Evolutionary conservation across 805 yeast genomes (phyloP).

Genomic region (Starmerella kuoi): DNA sequence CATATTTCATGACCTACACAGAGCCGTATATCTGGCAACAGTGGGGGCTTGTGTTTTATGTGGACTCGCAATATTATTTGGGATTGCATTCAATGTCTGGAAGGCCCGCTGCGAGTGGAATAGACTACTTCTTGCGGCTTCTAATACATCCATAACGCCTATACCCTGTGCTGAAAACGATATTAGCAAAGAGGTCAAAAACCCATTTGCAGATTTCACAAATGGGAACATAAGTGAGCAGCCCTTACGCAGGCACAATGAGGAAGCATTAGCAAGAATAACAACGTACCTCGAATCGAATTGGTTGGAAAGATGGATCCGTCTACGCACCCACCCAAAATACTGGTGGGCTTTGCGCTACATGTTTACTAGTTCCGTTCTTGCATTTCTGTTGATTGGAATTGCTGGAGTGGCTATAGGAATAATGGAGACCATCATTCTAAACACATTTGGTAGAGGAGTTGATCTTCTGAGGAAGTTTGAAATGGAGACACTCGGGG

Average conservation of each 20-base stretch:
- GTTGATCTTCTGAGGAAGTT: slow-evolving; percentile 9
- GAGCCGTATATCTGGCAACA: not conserved
- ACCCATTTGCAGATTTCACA: not conserved
- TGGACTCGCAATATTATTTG: slow-evolving; percentile 6
- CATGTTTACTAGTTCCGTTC: slow-evolving; percentile 41
- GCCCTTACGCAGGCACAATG: not conserved
- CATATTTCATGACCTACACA: slow-evolving; percentile 2
- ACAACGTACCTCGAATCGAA: slow-evolving; percentile 3
- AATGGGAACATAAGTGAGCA: not conserved
- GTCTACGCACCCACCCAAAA: not conserved
- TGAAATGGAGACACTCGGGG: slow-evolving; percentile 14
- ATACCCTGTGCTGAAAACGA: too few species aligned
- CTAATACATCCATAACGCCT: too few species aligned
- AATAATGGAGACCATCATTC: slow-evolving; percentile 40
- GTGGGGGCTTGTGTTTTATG: slow-evolving; percentile 9
- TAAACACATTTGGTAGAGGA: slow-evolving; percentile 8
- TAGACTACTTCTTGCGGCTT: slow-evolving; percentile 10
- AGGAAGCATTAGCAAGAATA: slow-evolving; percentile 1
- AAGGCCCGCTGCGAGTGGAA: slow-evolving; percentile 9
- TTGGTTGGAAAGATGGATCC: slow-evolving; percentile 2
- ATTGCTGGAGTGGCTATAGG: slow-evolving; percentile 45
- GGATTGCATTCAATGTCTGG: slow-evolving; percentile 9
- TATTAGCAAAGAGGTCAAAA: not conserved
- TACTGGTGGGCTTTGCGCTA: slow-evolving; percentile 40
- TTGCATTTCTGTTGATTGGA: slow-evolving; percentile 41